These are phyloP conservation scores for Aspergillus ostianus DNA, from an alignment of 495 filamentous ascomycete genomes.

Conservation along the genomic window DNA sequence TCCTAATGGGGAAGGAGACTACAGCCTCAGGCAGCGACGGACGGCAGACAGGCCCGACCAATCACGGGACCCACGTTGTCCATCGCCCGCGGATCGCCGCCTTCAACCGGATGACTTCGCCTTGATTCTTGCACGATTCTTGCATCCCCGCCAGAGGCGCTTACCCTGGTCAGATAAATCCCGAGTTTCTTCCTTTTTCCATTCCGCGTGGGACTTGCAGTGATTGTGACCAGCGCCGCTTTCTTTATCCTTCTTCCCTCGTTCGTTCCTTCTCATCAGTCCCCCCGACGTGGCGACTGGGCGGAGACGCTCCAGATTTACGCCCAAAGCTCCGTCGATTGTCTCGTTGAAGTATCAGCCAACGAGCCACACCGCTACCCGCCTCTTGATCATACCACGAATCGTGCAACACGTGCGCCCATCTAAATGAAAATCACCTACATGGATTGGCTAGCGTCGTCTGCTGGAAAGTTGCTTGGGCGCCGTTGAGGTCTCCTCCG, in stretches of 20 bases:
- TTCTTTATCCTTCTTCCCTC: background rate
- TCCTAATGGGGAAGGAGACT: too few species aligned
- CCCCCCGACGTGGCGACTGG: slow-evolving; percentile 1
- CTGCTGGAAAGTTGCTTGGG: slow-evolving; percentile 3
- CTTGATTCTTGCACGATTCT: too few species aligned
- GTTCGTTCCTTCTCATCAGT: background rate
- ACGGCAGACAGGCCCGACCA: too few species aligned
- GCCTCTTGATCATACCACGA: slow-evolving; percentile 7
- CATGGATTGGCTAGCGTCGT: background rate
- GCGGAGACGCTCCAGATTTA: slow-evolving; percentile 4
- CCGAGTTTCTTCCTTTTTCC: too few species aligned
- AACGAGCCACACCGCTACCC: slow-evolving; percentile 2
- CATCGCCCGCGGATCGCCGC: too few species aligned
- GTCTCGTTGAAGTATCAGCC: background rate
- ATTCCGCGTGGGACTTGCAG: too few species aligned
- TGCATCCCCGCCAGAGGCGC: too few species aligned
- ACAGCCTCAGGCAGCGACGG: too few species aligned
- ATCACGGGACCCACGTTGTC: too few species aligned
- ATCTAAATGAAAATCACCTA: slow-evolving; percentile 1
- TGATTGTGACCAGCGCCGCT: too few species aligned
- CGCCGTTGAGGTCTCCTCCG: background rate
- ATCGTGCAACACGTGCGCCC: background rate
- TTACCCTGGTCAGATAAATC: too few species aligned
- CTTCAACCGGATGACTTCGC: too few species aligned
- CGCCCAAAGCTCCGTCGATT: slow-evolving; percentile 3